Percentiles rank a stretch among this genome's conserved stretches.
Evolutionary conservation across 2,329 filamentous ascomycete species (phyloP).

Genomic region (Fusarium annulatum): DNA sequence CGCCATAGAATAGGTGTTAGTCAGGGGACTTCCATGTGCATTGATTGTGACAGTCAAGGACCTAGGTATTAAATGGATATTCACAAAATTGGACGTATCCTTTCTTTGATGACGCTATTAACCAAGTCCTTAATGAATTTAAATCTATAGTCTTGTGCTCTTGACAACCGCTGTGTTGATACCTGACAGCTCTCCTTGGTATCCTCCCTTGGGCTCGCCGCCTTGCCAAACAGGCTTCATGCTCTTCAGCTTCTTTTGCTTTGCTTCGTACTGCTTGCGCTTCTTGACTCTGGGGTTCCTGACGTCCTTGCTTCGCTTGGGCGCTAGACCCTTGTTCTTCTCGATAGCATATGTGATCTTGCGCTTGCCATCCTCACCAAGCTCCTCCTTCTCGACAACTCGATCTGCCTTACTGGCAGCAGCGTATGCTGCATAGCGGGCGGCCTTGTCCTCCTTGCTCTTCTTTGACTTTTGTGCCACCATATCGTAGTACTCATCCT

Average conservation of each 20-base stretch:
- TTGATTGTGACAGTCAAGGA: background rate
- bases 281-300: constrained; percentile 98
- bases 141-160: constrained; percentile 83
- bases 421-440: constrained; percentile 65
- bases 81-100: background rate
- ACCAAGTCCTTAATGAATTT: constrained; percentile 17
- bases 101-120: constrained; percentile 30
- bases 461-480: constrained; percentile 75
- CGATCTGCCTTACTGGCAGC: constrained; percentile 72
- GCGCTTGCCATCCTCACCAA: constrained; percentile 87
- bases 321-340: constrained; percentile 96
- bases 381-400: constrained; percentile 72
- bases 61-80: background rate
- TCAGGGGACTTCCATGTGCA: constrained; percentile 9
- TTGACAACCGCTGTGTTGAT: constrained; percentile 95
- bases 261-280: constrained; percentile 94
- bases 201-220: constrained; percentile 84
- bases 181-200: constrained; percentile 91
- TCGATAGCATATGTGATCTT: constrained; percentile 93
- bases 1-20: background rate
- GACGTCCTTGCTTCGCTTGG: constrained; percentile 91
- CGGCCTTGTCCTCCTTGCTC: constrained; percentile 79
- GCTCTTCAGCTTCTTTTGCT: constrained; percentile 95
- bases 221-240: constrained; percentile 89
- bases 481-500: constrained; percentile 90